Evolutionary conservation across 2,329 filamentous ascomycete species (phyloP), one percentile per base, ranked within the genome.

Genomic region (Phialemonium atrogriseum): DNA sequence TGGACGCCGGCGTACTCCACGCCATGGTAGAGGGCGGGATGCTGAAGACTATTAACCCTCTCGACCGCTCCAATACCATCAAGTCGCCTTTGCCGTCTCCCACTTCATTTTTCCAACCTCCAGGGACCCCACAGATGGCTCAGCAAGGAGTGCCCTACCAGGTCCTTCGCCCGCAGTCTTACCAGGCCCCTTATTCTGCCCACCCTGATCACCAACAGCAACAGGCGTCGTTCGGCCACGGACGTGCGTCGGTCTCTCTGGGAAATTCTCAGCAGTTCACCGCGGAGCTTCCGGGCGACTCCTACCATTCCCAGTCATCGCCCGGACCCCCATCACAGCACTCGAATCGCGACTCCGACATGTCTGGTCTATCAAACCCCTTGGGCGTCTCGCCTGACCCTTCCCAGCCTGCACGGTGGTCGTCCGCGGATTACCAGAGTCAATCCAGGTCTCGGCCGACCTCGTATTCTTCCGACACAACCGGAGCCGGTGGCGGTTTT

Each of bases 1-100:
- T 84, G 23, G 79, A 83, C 44, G 62, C 77, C 5, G 79, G 79
- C 11, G 64, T 73, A 12, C 59, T 84, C 29, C 70, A 73, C 24
- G 78, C 73, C 34, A 80, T 84, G 45, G 47, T 50, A 5, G 39
- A 48, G 33, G 40, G 47, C 27, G 48, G 48, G 6, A 45, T 40
- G 38, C 41, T 49, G 17, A 46, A 42, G 38, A 47, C 48, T 4
- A 34, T 46, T 30, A 50, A 72, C 45, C 68, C 66, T 5, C 65
- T 63, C 40, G 68, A 72, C 45, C 58, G 65, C 7, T 62, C 65
- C n/a, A 49, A 48, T 34, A 43, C 47, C 1, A 30, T 42, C 21
- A 35, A 22, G n/a, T 45, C 45, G 10, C 42, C 44, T 1, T 21
- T 47, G 8, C 41, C 43, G 7, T 43, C 49, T 24, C 43, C 45